A percentile compares a stretch with the other conserved stretches of the same genome.
Conservation (phyloP, 306 rosid genomes). For the Trifolium subterraneum region DNA sequence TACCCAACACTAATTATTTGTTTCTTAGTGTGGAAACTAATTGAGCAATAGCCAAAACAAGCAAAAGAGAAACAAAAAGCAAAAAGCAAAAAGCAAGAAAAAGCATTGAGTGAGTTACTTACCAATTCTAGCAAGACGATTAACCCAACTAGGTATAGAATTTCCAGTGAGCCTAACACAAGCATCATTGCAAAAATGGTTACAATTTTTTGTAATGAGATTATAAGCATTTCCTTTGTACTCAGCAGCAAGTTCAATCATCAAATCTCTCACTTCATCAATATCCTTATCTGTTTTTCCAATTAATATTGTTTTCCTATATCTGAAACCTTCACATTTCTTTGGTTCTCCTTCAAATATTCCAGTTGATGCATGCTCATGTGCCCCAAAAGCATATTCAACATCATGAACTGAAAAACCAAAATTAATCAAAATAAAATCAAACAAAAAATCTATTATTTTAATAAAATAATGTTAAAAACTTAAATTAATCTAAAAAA, state of each 20-base stretch:
- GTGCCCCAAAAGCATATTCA: constrained; percentile 93
- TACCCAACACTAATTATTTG: neutral
- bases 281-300: constrained; percentile 72
- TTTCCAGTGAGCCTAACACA: constrained; percentile 76
- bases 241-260: constrained; percentile 69
- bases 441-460: neutral
- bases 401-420: constrained; percentile 60
- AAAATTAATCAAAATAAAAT: neutral
- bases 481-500: neutral
- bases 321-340: constrained; percentile 78
- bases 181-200: constrained; percentile 85
- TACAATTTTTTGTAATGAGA: constrained; percentile 84
- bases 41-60: neutral
- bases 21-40: neutral
- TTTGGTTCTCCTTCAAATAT: constrained; percentile 91
- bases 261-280: constrained; percentile 60
- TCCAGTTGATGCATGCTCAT: constrained; percentile 75
- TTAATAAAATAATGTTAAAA: neutral
- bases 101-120: constrained; percentile 26
- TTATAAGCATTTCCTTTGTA: constrained; percentile 89
- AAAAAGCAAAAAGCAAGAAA: neutral
- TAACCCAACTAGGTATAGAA: constrained; percentile 89
- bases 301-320: constrained; percentile 74
- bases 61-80: no score
- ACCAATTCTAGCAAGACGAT: constrained; percentile 95